phyloP scores from a whole-genome alignment of 345 rosid species.

The Euclidium syriacum region DNA sequence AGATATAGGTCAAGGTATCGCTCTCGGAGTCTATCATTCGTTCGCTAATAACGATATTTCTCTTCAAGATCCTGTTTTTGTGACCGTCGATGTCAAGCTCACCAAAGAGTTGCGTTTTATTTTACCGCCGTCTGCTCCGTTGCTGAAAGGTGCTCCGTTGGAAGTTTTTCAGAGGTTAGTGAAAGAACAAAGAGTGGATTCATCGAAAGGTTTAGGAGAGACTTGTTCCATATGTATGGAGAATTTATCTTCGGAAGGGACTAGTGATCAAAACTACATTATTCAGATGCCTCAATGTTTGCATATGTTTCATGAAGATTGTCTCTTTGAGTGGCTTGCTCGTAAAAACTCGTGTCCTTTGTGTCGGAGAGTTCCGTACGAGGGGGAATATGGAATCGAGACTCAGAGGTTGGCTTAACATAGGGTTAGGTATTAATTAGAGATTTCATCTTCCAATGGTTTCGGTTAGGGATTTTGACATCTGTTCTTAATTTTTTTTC shows the following conservation, averaged over 20 bases:
- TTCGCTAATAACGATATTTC: neutral
- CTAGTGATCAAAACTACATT: neutral
- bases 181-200: neutral
- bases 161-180: neutral
- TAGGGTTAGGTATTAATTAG: too few relatives aligned
- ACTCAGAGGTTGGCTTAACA: neutral
- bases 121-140: neutral
- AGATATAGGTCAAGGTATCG: neutral
- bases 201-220: neutral
- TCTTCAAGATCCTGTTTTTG: neutral
- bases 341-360: conserved; percentile 1
- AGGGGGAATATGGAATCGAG: neutral
- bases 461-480: too few relatives aligned
- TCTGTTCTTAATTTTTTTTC: too few relatives aligned
- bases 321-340: neutral
- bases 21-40: neutral
- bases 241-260: neutral
- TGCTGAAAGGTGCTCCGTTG: neutral
- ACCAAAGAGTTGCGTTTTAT: neutral
- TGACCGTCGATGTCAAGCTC: neutral
- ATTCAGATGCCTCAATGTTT: neutral
- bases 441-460: too few relatives aligned
- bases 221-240: neutral
- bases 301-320: neutral
- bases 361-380: neutral